Percentiles rank a stretch among this genome's conserved stretches.
These are phyloP conservation scores for Zelonia costaricensis DNA, from an alignment of 208 protist species.

Conservation along the genomic window DNA sequence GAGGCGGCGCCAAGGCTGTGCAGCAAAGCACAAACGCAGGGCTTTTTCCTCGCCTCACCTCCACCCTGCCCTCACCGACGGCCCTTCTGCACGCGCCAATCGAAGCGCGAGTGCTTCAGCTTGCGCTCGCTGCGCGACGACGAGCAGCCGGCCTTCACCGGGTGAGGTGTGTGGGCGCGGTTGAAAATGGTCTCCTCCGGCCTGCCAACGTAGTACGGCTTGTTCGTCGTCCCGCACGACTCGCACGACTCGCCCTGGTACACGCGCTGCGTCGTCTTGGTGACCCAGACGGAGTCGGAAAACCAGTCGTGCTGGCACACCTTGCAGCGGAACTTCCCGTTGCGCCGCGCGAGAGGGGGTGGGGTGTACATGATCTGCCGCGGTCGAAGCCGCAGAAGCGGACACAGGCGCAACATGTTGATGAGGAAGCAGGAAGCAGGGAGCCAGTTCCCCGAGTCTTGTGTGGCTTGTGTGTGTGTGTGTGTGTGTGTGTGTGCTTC, in stretches of 20 bases:
- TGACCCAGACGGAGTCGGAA: conserved; percentile 86
- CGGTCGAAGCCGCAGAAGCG: conserved; percentile 54
- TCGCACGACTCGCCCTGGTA: conserved; percentile 91
- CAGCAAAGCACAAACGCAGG: too few relatives aligned
- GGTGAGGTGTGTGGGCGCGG: conserved; percentile 63
- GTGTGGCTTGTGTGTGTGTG: not conserved
- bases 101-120: conserved; percentile 74
- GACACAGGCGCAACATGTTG: conserved; percentile 60
- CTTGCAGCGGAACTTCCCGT: conserved; percentile 72
- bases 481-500: not conserved
- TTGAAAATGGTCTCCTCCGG: conserved; percentile 87
- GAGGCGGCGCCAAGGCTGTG: too few relatives aligned
- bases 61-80: conserved; percentile 28
- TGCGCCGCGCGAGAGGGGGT: conserved; percentile 70
- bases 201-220: conserved; percentile 88
- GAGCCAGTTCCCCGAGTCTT: not conserved
- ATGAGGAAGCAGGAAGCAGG: too few relatives aligned
- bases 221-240: conserved; percentile 76
- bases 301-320: conserved; percentile 65
- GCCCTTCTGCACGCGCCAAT: conserved; percentile 69
- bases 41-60: too few relatives aligned
- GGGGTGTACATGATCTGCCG: conserved; percentile 91
- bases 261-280: conserved; percentile 84
- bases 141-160: conserved; percentile 72
- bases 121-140: conserved; percentile 65